phyloP scores from a whole-genome alignment of 2,329 filamentous ascomycete genomes.

The Knufia fluminis region DNA sequence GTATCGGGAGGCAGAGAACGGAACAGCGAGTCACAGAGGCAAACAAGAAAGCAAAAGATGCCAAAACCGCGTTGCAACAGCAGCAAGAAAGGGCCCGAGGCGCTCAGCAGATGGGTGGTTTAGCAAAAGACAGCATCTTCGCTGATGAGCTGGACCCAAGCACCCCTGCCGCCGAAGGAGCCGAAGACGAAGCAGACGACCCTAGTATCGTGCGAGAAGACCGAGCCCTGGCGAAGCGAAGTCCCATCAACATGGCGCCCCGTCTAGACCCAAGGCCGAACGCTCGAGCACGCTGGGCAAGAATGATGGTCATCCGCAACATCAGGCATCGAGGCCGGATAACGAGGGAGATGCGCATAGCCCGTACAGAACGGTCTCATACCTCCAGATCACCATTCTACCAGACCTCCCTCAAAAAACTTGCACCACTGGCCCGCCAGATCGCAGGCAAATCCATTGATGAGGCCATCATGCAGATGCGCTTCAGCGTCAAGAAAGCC shows the following conservation, averaged over 20 bases:
- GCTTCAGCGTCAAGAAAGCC: conserved; percentile 88
- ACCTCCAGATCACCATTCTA: conserved; percentile 59
- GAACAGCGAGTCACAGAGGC: neutral
- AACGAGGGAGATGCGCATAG: conserved; percentile 56
- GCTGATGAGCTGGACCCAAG: conserved; percentile 5
- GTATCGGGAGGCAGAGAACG: neutral
- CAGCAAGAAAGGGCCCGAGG: conserved; percentile 5
- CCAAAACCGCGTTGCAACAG: neutral
- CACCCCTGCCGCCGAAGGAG: neutral
- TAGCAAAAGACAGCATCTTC: conserved; percentile 13
- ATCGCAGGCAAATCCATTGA: conserved; percentile 89
- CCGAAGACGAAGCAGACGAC: neutral
- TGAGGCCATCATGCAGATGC: conserved; percentile 89
- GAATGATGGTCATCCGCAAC: conserved; percentile 72
- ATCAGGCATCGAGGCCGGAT: conserved; percentile 60
- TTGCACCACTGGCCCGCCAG: conserved; percentile 75
- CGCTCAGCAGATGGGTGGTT: conserved; percentile 3
- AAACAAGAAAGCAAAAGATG: neutral
- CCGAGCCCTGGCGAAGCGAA: conserved; percentile 29
- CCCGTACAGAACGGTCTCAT: conserved; percentile 53
- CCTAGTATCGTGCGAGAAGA: neutral
- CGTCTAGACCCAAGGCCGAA: conserved; percentile 67
- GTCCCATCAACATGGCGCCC: conserved; percentile 48
- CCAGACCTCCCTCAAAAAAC: conserved; percentile 84
- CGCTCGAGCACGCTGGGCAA: conserved; percentile 64